A percentile compares a stretch with the other conserved stretches of the same genome.
Conservation (phyloP, 2,329 filamentous ascomycete species). For the Neocatenulostroma microsporum region DNA sequence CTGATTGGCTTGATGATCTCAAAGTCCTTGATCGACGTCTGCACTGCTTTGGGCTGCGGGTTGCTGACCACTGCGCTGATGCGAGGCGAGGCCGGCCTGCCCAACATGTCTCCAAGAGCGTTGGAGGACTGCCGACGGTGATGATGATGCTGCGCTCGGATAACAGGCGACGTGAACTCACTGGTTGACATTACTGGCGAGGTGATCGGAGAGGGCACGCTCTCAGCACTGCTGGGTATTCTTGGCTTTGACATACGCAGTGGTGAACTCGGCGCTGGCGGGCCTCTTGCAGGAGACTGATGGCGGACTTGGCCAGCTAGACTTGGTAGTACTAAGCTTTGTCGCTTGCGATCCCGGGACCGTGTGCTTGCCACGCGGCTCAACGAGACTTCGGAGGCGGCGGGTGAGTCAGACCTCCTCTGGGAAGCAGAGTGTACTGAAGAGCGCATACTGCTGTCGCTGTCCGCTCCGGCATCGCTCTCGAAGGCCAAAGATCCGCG, state of each 20-base stretch:
- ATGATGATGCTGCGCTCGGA: constrained; percentile 45
- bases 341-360: constrained; percentile 73
- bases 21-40: constrained; percentile 97
- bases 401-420: constrained; percentile 76
- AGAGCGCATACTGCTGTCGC: constrained; percentile 81
- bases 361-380: constrained; percentile 60
- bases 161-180: constrained; percentile 69
- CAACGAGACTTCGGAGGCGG: constrained; percentile 74
- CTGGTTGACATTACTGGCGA: constrained; percentile 79
- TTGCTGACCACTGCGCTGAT: constrained; percentile 67
- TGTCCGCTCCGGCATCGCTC: constrained; percentile 73
- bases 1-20: constrained; percentile 99
- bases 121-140: constrained; percentile 86
- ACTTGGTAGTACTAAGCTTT: constrained; percentile 75
- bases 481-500: constrained; percentile 73
- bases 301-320: constrained; percentile 65
- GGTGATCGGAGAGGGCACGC: constrained; percentile 72
- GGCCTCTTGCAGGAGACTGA: constrained; percentile 76
- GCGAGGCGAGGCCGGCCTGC: constrained; percentile 69
- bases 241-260: constrained; percentile 79
- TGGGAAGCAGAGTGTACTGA: constrained; percentile 53
- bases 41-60: constrained; percentile 77
- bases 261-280: constrained; percentile 63
- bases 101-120: constrained; percentile 61
- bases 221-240: constrained; percentile 53